These are phyloP conservation scores for Fusarium sp. DNA, from an alignment of 2,329 filamentous ascomycete species.

Conservation along the genomic window DNA sequence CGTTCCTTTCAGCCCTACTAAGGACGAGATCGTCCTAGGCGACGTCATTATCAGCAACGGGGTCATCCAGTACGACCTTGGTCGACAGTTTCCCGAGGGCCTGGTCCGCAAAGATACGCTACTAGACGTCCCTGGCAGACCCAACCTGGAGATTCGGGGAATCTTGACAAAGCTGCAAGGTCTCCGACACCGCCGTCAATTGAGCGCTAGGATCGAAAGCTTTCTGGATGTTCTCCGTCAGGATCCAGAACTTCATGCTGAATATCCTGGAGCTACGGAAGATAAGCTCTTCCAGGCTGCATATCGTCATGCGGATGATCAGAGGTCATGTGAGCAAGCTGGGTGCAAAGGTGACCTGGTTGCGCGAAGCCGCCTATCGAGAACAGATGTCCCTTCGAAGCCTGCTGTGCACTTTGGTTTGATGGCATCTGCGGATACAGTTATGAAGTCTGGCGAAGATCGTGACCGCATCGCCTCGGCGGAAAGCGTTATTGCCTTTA, in stretches of 20 bases:
- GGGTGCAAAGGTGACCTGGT: rapidly evolving
- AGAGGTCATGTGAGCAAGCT: neutral
- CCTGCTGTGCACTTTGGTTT: neutral
- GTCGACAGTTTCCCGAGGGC: rapidly evolving
- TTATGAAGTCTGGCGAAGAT: neutral
- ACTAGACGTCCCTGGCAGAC: rapidly evolving
- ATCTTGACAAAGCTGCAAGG: rapidly evolving
- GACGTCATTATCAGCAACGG: constrained; percentile 1
- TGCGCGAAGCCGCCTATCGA: rapidly evolving
- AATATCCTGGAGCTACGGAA: neutral
- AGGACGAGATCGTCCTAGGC: neutral
- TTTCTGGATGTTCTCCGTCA: neutral
- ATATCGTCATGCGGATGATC: neutral
- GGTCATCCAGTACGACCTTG: neutral
- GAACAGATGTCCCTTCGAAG: rapidly evolving
- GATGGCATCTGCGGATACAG: neutral
- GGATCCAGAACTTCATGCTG: neutral
- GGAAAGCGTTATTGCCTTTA: neutral
- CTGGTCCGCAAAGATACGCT: neutral
- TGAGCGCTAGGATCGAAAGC: rapidly evolving
- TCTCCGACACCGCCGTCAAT: rapidly evolving
- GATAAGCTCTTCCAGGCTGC: neutral
- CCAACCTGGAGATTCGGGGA: neutral
- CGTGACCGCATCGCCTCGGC: rapidly evolving
- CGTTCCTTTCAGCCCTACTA: rapidly evolving